Base-by-base conservation (phyloP, 2,329 filamentous ascomycete genomes). In the Clarireedia monteithiana region DNA sequence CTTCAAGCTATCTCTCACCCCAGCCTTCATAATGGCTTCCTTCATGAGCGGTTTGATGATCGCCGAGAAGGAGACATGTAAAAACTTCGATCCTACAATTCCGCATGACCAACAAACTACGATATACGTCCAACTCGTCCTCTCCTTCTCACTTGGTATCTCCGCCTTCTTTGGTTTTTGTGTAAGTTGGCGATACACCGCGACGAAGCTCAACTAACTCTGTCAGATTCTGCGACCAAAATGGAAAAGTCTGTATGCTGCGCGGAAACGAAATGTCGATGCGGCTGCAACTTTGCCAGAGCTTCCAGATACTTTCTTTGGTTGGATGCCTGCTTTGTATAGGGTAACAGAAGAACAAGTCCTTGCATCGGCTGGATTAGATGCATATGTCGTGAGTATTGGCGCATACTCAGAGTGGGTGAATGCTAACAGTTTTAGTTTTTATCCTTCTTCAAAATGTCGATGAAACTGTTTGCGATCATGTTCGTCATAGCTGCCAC, bases 401-500 rank as follows among this genome's bases (percentile, higher is more conserved):
- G 15, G 4, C 42, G 7, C 17, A 2, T 45, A 9, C n/a, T 14
- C 36, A 2, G 10, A 45, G 34, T 5, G 4, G 40, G 17, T 49
- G 34, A 6, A 3, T 47, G 17, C 61, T 68, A 39, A 68, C 34
- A 26, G 58, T 17, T 54, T 54, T 66, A 83, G 81, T 96, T 99
- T 68, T 78, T 99, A 14, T 82, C 86, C 15, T 99, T 99, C 73
- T 97, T 96, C 78, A 95, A 91, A 70, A 94, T 97, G 83, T 86
- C 92, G 12, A 88, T 91, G 62, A 89, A 87, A 60, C 87, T 96
- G 63, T 85, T 97, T 50, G 75, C 81, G 15, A 75, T 88, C 51
- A 87, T 95, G 65, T 81, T 94, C 56, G 83, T 96, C 70, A 90
- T 97, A 66, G 86, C 91, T 27, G 76, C 88, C 38, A 77, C 81